phyloP scores from a whole-genome alignment of 2,329 filamentous ascomycete species.

The Penicillium oxalicum region DNA sequence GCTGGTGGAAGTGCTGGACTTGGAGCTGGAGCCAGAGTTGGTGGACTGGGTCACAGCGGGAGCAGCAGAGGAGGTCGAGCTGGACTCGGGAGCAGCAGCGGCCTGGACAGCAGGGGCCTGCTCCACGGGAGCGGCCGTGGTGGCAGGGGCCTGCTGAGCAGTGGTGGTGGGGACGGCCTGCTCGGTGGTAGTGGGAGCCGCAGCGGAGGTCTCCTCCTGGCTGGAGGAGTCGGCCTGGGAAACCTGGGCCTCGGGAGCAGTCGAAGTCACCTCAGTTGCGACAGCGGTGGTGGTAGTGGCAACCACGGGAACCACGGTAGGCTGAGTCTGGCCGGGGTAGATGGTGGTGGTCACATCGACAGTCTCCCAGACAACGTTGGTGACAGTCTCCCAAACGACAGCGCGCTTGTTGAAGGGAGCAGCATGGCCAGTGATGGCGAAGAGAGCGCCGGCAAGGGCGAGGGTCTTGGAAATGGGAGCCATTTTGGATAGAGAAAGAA shows the following conservation, averaged over 20 bases:
- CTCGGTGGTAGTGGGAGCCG: slow-evolving; percentile 10
- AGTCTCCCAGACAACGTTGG: slow-evolving; percentile 44
- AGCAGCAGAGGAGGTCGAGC: slow-evolving; percentile 5
- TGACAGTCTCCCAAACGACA: slow-evolving; percentile 47
- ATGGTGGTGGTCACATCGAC: slow-evolving; percentile 46
- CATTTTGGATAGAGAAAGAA: slow-evolving; percentile 21
- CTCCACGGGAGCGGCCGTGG: slow-evolving; percentile 1
- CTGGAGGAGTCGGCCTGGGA: neutral
- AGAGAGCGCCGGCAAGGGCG: slow-evolving; percentile 31
- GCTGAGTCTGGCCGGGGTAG: slow-evolving; percentile 30
- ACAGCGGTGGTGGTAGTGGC: slow-evolving; percentile 16
- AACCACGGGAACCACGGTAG: slow-evolving; percentile 17
- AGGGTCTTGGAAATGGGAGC: slow-evolving; percentile 35
- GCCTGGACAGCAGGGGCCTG: neutral
- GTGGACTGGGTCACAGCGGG: slow-evolving; percentile 3
- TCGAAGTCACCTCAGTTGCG: slow-evolving; percentile 11
- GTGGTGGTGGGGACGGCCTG: slow-evolving; percentile 5
- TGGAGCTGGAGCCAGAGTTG: slow-evolving; percentile 13
- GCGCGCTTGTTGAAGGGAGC: slow-evolving; percentile 36
- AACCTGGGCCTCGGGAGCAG: slow-evolving; percentile 4
- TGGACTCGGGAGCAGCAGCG: neutral
- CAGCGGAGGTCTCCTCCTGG: slow-evolving; percentile 1
- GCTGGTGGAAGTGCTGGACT: slow-evolving; percentile 10
- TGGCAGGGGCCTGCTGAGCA: slow-evolving; percentile 3
- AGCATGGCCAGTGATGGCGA: slow-evolving; percentile 28